Conservation (phyloP, 192 early-diverging fungal species). For the Spinellus fusiger region DNA sequence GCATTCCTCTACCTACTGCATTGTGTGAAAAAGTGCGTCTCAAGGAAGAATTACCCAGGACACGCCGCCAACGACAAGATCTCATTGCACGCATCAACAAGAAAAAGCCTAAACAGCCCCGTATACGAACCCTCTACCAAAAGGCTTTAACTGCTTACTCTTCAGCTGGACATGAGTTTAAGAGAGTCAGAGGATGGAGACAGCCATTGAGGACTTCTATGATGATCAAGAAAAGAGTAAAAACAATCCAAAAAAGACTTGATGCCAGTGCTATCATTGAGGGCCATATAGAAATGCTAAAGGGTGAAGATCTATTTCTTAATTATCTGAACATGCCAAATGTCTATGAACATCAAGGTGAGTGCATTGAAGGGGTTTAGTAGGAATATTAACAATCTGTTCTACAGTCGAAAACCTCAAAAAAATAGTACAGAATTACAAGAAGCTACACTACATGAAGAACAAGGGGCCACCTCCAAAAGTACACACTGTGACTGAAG, state of each 20-base stretch:
- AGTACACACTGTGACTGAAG: no score
- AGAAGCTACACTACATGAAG: no score
- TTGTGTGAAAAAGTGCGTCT: background rate
- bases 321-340: conserved; percentile 17
- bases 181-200: conserved; percentile 10
- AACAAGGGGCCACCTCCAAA: no score
- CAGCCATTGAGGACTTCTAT: conserved; percentile 41
- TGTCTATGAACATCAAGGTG: conserved; percentile 33
- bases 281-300: conserved; percentile 28
- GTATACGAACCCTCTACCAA: conserved; percentile 5
- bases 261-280: conserved; percentile 29
- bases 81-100: background rate
- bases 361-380: no score
- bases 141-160: background rate
- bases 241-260: conserved; percentile 25
- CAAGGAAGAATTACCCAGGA: background rate
- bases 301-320: conserved; percentile 27
- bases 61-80: background rate
- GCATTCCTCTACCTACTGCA: background rate
- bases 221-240: conserved; percentile 42
- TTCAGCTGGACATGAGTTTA: background rate
- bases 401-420: no score
- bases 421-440: no score
- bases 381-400: no score
- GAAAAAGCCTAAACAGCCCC: background rate